Evolutionary conservation across 768 basidiomycete species (phyloP).

Genomic region (Lentinula aciculospora): DNA sequence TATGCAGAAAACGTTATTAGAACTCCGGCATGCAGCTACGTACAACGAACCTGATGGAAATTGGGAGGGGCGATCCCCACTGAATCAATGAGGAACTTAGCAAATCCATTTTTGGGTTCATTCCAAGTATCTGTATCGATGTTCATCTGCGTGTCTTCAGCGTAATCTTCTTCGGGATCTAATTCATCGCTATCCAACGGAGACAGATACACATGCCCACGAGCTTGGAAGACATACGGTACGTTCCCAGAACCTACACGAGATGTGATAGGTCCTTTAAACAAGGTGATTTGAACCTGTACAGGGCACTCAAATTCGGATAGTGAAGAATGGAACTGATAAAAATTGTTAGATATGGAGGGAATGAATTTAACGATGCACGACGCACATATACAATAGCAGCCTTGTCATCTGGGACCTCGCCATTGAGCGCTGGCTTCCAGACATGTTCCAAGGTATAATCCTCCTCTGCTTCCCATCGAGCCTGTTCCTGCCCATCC

Average conservation of each 20-base stretch:
- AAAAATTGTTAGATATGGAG: background rate
- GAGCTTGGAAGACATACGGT: constrained; percentile 55
- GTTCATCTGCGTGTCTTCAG: constrained; percentile 7
- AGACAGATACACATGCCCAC: constrained; percentile 35
- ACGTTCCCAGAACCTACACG: constrained; percentile 57
- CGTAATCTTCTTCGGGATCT: constrained; percentile 12
- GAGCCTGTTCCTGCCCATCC: constrained; percentile 42
- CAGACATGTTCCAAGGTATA: constrained; percentile 55
- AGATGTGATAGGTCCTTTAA: constrained; percentile 41
- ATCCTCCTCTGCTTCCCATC: constrained; percentile 70
- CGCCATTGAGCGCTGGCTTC: constrained; percentile 20
- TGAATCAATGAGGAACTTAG: constrained; percentile 18
- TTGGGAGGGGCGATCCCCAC: constrained; percentile 10
- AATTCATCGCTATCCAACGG: constrained; percentile 16
- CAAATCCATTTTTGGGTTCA: constrained; percentile 21
- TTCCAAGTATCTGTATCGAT: constrained; percentile 26
- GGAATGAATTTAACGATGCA: background rate
- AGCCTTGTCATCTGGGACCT: constrained; percentile 29
- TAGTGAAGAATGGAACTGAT: background rate
- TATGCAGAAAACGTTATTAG: background rate
- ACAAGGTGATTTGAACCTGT: constrained; percentile 60
- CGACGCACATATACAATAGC: constrained; percentile 61
- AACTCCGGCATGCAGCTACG: too few species aligned
- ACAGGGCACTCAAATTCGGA: constrained; percentile 50
- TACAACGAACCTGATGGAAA: constrained; percentile 10